Percentiles rank a stretch among this genome's conserved stretches.
phyloP scores from a whole-genome alignment of 495 filamentous ascomycete species.

The Penicillium macrosclerotiorum region DNA sequence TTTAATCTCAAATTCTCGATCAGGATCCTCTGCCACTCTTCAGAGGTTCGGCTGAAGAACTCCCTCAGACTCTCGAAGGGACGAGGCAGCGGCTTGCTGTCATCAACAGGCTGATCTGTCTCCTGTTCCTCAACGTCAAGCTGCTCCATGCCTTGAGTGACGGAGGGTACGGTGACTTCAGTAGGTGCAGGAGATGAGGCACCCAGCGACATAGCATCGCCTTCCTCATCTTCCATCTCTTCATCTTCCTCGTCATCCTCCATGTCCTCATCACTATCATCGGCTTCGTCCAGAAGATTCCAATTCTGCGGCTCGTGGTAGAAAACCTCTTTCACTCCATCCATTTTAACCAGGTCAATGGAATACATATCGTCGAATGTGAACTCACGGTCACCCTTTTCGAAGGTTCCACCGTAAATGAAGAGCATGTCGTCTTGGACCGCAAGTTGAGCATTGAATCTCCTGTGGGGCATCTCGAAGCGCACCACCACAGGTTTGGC shows the following conservation, averaged over 20 bases:
- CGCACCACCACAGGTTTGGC: conserved; percentile 47
- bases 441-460: conserved; percentile 86
- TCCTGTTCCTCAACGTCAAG: conserved; percentile 57
- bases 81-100: conserved; percentile 55
- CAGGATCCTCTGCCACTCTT: conserved; percentile 83
- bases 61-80: conserved; percentile 91
- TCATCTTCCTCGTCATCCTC: conserved; percentile 70
- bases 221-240: conserved; percentile 46
- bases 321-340: conserved; percentile 88
- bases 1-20: conserved; percentile 65
- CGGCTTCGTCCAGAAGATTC: conserved; percentile 65
- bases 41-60: conserved; percentile 85
- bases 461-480: conserved; percentile 78
- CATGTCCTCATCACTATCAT: conserved; percentile 65
- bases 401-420: conserved; percentile 91
- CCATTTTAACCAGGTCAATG: conserved; percentile 85
- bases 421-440: conserved; percentile 91
- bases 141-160: conserved; percentile 61
- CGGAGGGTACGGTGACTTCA: conserved; percentile 36
- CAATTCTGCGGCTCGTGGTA: conserved; percentile 81
- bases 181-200: conserved; percentile 34
- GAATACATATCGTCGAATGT: conserved; percentile 93
- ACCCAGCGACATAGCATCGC: conserved; percentile 43
- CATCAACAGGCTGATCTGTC: conserved; percentile 42
- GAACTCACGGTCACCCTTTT: conserved; percentile 90